These are phyloP conservation scores for Verticillium nonalfalfae DNA, from an alignment of 2,329 filamentous ascomycete genomes.

Conservation along the genomic window DNA sequence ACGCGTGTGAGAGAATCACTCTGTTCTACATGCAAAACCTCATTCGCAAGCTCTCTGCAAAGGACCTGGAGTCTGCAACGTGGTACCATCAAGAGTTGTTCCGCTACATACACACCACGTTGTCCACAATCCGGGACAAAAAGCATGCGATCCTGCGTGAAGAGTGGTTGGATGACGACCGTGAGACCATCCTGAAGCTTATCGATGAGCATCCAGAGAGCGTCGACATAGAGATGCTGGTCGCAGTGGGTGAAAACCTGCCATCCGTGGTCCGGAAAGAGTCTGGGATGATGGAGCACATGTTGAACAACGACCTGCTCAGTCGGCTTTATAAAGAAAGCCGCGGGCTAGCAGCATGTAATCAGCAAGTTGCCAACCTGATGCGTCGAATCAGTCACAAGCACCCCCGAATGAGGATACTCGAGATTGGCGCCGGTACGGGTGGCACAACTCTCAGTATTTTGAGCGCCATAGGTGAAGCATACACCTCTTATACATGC, in stretches of 20 bases:
- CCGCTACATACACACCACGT: not conserved
- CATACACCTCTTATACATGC: too few relatives aligned
- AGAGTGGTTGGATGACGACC: not conserved
- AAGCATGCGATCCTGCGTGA: not conserved
- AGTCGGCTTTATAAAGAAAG: too few relatives aligned
- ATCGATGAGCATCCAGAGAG: not conserved
- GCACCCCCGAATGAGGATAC: too few relatives aligned
- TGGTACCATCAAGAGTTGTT: not conserved
- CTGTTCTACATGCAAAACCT: not conserved
- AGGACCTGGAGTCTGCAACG: not conserved
- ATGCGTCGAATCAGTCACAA: too few relatives aligned
- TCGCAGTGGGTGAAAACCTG: not conserved
- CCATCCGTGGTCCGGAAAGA: too few relatives aligned
- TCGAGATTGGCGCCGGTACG: slow-evolving; percentile 34
- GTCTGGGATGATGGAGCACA: too few relatives aligned
- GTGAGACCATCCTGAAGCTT: not conserved
- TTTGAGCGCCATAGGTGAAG: too few relatives aligned
- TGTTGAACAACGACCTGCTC: too few relatives aligned
- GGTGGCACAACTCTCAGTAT: slow-evolving; percentile 27
- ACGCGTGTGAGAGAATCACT: not conserved
- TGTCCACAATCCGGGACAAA: not conserved
- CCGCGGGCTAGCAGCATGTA: too few relatives aligned
- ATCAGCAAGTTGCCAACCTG: too few relatives aligned
- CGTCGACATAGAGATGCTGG: not conserved
- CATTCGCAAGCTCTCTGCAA: not conserved